Conservation (phyloP, 805 yeast genomes). For the Barnettozyma siamensis region DNA sequence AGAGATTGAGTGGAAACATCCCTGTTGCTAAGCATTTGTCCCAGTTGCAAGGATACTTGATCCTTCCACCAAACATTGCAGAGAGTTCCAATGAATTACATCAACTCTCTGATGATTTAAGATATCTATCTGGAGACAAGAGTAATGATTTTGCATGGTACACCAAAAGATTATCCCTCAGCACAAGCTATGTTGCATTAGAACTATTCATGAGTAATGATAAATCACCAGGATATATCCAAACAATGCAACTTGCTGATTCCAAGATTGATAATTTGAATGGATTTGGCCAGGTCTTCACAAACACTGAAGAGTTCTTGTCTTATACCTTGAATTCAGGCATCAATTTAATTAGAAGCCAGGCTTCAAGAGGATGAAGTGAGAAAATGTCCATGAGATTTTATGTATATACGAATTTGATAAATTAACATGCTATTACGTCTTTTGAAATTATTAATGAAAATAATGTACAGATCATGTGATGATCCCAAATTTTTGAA, state of each 20-base stretch:
- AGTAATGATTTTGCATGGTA: slow-evolving; percentile 90
- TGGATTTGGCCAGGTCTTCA: slow-evolving; percentile 53
- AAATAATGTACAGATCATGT: too few species aligned
- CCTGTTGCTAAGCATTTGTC: slow-evolving; percentile 31
- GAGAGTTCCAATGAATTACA: slow-evolving; percentile 64
- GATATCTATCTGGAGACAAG: slow-evolving; percentile 71
- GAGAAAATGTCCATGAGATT: not conserved
- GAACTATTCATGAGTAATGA: slow-evolving; percentile 83
- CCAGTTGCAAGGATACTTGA: slow-evolving; percentile 47
- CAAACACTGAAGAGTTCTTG: slow-evolving; percentile 69
- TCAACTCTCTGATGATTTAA: slow-evolving; percentile 75
- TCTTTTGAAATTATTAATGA: too few species aligned
- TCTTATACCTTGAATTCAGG: slow-evolving; percentile 54
- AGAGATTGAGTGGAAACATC: slow-evolving; percentile 41
- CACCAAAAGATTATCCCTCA: slow-evolving; percentile 68
- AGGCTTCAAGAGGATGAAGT: slow-evolving; percentile 51
- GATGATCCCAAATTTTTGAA: too few species aligned
- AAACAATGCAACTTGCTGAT: slow-evolving; percentile 62
- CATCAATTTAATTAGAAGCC: slow-evolving; percentile 65
- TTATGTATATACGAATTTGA: slow-evolving; percentile 1
- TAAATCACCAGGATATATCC: slow-evolving; percentile 43
- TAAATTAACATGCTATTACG: not conserved
- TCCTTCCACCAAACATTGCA: slow-evolving; percentile 56
- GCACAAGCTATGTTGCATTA: slow-evolving; percentile 63
- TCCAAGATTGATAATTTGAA: slow-evolving; percentile 50